Evolutionary conservation across 2,329 filamentous ascomycete species (phyloP), one percentile per base, ranked within the genome.

Genomic region (Pseudogymnoascus sp.): DNA sequence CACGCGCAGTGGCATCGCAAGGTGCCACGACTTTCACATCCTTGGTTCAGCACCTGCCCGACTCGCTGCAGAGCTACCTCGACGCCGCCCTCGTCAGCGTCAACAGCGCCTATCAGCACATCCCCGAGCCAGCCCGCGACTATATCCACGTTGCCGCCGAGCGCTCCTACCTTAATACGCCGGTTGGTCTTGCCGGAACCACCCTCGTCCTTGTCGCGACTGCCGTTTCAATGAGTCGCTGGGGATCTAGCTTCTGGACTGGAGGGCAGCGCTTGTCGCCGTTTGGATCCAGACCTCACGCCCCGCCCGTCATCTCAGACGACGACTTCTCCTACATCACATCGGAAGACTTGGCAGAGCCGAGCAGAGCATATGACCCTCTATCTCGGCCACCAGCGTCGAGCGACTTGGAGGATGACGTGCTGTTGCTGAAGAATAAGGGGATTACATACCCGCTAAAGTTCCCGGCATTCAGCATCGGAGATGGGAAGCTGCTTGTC

Each of bases 251-350:
- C 40, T 69, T 68, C 63, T 71, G 69, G 66, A 67, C 68, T 45
- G 42, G 42, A 48, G 67, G 68, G 58, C 62, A 63, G 18, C 64
- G 65, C 18, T 42, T 67, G 25, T 72, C 70, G 42, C 72, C 71
- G 5, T 73, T 72, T 63, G 68, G 70, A 59, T 69, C 69, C 39
- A 65, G 70, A 63, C 61, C 64, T 52, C 77, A 79, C 42, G 74
- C 80, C 8, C 82, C 85, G 33, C 80, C 85, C 66, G 86, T 92
- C 64, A 37, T 59, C 55, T 88, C 84, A 68, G 87, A 91, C 67
- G 83, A 87, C 35, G 89, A 92, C 76, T 93, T 86, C 73, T 87
- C 85, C 72, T 92, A 93, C 77, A 92, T 92, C 71, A 91, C 88
- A n/a, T 86, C 86, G 29, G 84, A 89, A 69, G 88, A 92, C 69